Evolutionary conservation across 2,329 filamentous ascomycete genomes (phyloP), one percentile per base, ranked within the genome.

Genomic region (Graphilbum ipis-grandicollis): DNA sequence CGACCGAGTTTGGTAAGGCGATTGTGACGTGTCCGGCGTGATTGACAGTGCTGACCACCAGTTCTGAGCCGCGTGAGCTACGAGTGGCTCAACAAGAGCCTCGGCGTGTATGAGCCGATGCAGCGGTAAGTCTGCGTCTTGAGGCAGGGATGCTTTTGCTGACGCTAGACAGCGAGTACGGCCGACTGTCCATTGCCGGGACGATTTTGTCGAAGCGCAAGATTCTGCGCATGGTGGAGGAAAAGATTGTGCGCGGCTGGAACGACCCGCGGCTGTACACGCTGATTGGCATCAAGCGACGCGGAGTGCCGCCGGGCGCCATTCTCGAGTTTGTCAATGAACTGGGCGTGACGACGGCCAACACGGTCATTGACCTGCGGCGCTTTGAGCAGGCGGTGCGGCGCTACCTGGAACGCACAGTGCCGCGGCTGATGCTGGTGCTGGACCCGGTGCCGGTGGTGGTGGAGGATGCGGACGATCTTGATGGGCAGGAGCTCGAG

Each of bases 191-290:
- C 45, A 68, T 94, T 23, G 76, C 73, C 9, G 85, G 86, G 14
- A 93, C 86, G 0, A 77, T 94, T 37, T 67, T 93, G 42, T 86
- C 79, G 25, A 94, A 96, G 62, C 71, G 88, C 39, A 78, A 81
- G 50, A 79, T 94, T 42, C 70, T 75, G 43, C 78, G 80, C 57
- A 62, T 94, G 5, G 83, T 94, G 2, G 68, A 77, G 32, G 71
- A 79, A 35, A 72, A 74, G n/a, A 66, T 77, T 44, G 86, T 96
- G 8, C 72, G 80, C 28, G 82, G 73, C 38, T 94, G 86, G 84
- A 82, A 94, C 47, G 88, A 94, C 49, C 88, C 88, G 10, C 71
- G 88, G 25, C 65, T 96, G 5, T 93, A 83, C 59, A 93, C 86
- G 1, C 63, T 94, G 15, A 84, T 88, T 41, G 84, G 73, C 1